Conservation (phyloP, 371 early-diverging fungal genomes). For the Thermomucor indicae-seudaticae region DNA sequence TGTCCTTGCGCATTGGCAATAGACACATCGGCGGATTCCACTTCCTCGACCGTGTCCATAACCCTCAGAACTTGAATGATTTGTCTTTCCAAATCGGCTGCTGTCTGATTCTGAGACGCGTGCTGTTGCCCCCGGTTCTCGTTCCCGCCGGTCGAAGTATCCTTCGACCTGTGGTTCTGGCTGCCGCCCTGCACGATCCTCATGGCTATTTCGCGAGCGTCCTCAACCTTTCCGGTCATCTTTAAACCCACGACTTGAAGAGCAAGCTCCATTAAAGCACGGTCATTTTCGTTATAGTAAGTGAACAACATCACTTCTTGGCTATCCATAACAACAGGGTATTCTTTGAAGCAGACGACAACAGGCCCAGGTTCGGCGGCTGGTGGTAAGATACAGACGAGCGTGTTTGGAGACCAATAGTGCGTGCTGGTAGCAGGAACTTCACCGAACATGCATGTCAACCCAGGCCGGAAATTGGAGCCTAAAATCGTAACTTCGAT, state of each 20-base stretch:
- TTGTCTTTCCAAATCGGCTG: conserved; percentile 24
- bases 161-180: conserved; percentile 26
- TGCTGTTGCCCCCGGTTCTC: conserved; percentile 7
- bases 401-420: conserved; percentile 71
- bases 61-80: conserved; percentile 40
- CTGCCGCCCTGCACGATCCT: conserved; percentile 65
- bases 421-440: conserved; percentile 54
- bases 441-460: conserved; percentile 61
- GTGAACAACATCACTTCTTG: conserved; percentile 58
- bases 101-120: conserved; percentile 13
- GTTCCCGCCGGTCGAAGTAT: not conserved
- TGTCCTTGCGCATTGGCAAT: conserved; percentile 34
- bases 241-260: conserved; percentile 83
- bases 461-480: conserved; percentile 64
- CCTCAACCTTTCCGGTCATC: conserved; percentile 76
- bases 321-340: conserved; percentile 32
- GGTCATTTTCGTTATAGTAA: conserved; percentile 71
- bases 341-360: conserved; percentile 71
- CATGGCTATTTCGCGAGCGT: conserved; percentile 72
- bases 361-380: conserved; percentile 72
- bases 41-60: conserved; percentile 36
- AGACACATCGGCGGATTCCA: conserved; percentile 28
- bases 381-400: conserved; percentile 84
- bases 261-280: conserved; percentile 83
- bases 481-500: conserved; percentile 84